A percentile compares a stretch with the other conserved stretches of the same genome.
Conservation (phyloP, 163 green algal genomes). For the Scenedesmus sp. region DNA sequence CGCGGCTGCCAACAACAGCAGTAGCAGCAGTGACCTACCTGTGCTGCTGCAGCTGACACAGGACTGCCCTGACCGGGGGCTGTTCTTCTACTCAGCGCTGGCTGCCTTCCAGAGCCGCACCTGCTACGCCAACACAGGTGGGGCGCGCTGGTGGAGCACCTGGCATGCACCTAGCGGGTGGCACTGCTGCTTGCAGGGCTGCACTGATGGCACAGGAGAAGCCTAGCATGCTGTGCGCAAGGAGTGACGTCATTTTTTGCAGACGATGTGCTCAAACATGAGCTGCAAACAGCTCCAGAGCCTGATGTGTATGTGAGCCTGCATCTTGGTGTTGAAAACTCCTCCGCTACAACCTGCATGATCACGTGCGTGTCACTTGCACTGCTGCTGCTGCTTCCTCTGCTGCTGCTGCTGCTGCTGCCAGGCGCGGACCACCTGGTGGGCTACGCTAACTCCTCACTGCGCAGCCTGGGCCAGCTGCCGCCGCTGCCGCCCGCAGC, state of each 20-base stretch:
- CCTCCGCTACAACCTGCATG: background rate
- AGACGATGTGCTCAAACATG: background rate
- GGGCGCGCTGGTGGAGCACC: conserved; percentile 25
- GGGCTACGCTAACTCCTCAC: conserved; percentile 85
- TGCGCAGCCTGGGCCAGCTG: conserved; percentile 76
- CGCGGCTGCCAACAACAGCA: background rate
- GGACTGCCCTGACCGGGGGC: conserved; percentile 62
- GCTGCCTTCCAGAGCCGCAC: conserved; percentile 82
- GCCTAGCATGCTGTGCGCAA: background rate
- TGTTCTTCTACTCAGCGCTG: conserved; percentile 79
- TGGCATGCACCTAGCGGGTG: background rate
- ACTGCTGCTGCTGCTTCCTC: background rate
- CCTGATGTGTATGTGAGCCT: no score
- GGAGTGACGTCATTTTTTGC: background rate
- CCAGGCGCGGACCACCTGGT: conserved; percentile 81
- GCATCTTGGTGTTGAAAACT: no score
- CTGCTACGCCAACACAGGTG: conserved; percentile 82
- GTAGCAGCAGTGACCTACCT: conserved; percentile 13
- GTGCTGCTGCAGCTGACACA: conserved; percentile 66
- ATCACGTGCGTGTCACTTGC: background rate
- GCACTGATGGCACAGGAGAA: background rate
- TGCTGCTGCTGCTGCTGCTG: background rate
- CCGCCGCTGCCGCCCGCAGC: conserved; percentile 58
- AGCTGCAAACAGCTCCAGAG: no score
- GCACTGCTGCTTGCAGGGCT: background rate